phyloP scores from a whole-genome alignment of 2,329 filamentous ascomycete species.

The Cryphonectria naterciae region DNA sequence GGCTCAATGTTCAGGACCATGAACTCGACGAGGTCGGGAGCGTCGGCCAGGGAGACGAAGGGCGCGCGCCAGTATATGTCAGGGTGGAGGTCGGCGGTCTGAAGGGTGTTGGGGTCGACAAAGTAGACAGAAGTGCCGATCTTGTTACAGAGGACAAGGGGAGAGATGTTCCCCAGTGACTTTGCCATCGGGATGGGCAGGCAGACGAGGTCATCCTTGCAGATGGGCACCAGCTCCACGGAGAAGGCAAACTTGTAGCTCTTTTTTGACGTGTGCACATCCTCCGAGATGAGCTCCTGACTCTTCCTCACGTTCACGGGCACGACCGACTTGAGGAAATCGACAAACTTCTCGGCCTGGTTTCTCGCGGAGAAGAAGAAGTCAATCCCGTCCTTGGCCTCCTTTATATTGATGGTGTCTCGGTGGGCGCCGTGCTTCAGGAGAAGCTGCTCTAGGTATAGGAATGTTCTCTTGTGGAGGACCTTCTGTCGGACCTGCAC shows the following conservation, averaged over 20 bases:
- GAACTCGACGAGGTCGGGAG: conserved; percentile 86
- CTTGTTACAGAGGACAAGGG: conserved; percentile 82
- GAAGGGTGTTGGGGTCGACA: conserved; percentile 86
- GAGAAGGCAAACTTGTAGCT: conserved; percentile 96
- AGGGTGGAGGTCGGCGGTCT: conserved; percentile 83
- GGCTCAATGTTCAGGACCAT: conserved; percentile 93
- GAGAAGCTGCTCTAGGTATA: conserved; percentile 87
- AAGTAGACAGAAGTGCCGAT: conserved; percentile 90
- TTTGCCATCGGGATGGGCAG: conserved; percentile 89
- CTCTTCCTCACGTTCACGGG: conserved; percentile 64
- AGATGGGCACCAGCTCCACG: conserved; percentile 87
- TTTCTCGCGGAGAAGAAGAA: conserved; percentile 93
- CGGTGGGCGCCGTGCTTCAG: conserved; percentile 90
- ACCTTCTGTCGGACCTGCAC: conserved; percentile 98
- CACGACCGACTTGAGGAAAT: conserved; percentile 77
- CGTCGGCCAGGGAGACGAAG: conserved; percentile 81
- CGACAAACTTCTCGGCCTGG: conserved; percentile 78
- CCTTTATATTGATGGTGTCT: conserved; percentile 97
- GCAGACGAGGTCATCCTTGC: conserved; percentile 96
- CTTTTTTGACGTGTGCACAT: conserved; percentile 86
- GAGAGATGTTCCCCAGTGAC: conserved; percentile 83
- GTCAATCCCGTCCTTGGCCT: conserved; percentile 89
- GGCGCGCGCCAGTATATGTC: conserved; percentile 89
- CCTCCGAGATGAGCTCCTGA: conserved; percentile 80
- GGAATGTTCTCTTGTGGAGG: conserved; percentile 80